Base-by-base conservation (phyloP, 495 filamentous ascomycete species). In the Hyaloscypha finlandica region DNA sequence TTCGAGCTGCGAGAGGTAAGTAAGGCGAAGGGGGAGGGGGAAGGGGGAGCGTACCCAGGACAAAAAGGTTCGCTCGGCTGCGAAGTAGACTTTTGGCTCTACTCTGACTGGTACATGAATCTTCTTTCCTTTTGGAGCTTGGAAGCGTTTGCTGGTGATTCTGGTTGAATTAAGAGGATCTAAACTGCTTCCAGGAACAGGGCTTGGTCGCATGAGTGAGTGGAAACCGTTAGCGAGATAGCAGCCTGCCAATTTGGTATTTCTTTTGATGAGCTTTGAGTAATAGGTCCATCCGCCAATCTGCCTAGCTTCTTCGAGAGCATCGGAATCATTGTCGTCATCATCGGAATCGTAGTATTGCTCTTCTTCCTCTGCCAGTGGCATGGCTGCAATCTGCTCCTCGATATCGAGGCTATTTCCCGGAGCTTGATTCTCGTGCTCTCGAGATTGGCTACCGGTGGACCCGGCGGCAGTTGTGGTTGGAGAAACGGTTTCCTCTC, bases 1-100 rank as follows among this genome's bases (percentile, higher is more conserved):
- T 79, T 99, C 94, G 64, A 98, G 91, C 84, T 86, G 66, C 63
- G 59, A 70, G 77, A 56, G 76, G 66, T 70, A 67, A 48, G 33
- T 25, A 3, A 60, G 32, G 30, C 30, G 52, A 68, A 66, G 55
- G 59, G 32, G 29, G 48, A 12, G 56, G 35, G 35, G 54, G 19
- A 52, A 29, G 32, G 39, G 37, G 37, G 56, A 5, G 77, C 83
- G 74, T 79, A 88, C 86, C 95, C 95, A 99, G 45, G 92, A 90
- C 68, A 99, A 85, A 78, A 97, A 99, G 14, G 95, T 99, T 66
- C 95, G 86, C 75, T 99, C 95, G 8, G 92, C 93, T 30, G 95
- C 95, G 70, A 99, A 97, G 77, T 93, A 96, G 67, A 99, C 95
- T 77, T 99, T 99, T 3, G 95, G 95, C 79, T 99, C 95, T 56